Percentiles rank a stretch among this genome's conserved stretches.
phyloP scores from a whole-genome alignment of 1,139 yeast genomes.

The Diutina sp. region DNA sequence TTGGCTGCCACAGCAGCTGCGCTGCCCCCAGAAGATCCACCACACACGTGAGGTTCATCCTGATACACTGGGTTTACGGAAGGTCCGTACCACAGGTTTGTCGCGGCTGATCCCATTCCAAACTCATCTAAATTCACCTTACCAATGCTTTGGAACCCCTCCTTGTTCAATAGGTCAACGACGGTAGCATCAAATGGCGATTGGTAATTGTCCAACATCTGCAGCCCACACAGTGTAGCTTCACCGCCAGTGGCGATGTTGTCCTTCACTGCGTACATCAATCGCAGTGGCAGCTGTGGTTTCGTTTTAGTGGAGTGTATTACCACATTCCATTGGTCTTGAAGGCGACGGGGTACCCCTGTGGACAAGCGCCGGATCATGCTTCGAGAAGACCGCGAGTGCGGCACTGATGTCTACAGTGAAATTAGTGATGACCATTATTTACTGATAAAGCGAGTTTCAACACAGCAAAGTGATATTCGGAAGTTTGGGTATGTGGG shows the following conservation, averaged over 20 bases:
- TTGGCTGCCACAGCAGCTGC: constrained; percentile 82
- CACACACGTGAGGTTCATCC: constrained; percentile 34
- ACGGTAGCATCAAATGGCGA: constrained; percentile 84
- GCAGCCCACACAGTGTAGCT: constrained; percentile 71
- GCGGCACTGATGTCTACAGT: neutral
- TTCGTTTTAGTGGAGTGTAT: neutral
- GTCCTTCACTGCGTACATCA: constrained; percentile 49
- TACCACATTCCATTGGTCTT: neutral
- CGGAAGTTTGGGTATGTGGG: no score
- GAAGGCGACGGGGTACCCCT: neutral
- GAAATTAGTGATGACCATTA: no score
- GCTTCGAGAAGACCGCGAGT: neutral
- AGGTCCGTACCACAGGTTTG: constrained; percentile 50
- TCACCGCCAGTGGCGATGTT: constrained; percentile 55
- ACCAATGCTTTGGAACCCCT: constrained; percentile 51
- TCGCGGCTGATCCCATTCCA: constrained; percentile 83
- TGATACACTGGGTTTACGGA: constrained; percentile 51
- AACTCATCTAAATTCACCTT: constrained; percentile 95
- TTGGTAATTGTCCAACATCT: constrained; percentile 38
- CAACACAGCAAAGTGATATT: no score
- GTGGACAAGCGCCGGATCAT: neutral
- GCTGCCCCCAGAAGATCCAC: constrained; percentile 95
- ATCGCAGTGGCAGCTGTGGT: neutral
- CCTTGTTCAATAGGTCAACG: constrained; percentile 33
- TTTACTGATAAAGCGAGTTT: no score